A percentile compares a stretch with the other conserved stretches of the same genome.
Evolutionary conservation across 2,329 filamentous ascomycete genomes (phyloP).

Genomic region (Ilyonectria mors-panacis): DNA sequence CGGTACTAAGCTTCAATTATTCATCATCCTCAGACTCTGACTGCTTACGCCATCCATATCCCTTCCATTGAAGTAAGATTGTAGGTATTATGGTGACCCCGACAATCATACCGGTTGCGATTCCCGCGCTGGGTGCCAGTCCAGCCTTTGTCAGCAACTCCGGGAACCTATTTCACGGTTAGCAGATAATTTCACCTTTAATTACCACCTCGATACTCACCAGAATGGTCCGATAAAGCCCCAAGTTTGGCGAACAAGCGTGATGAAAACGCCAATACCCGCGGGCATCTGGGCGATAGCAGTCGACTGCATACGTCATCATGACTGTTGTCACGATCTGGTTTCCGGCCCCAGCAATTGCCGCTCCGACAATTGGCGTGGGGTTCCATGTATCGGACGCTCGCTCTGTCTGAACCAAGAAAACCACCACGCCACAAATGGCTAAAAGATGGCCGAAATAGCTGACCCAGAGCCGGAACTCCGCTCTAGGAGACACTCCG

Average conservation of each 20-base stretch:
- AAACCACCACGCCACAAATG: slow-evolving; percentile 68
- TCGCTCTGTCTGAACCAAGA: slow-evolving; percentile 65
- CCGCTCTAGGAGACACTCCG: slow-evolving; percentile 55
- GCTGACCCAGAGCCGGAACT: slow-evolving; percentile 70
- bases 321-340: slow-evolving; percentile 74
- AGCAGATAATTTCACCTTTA: neutral
- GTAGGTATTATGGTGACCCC: slow-evolving; percentile 23
- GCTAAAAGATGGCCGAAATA: slow-evolving; percentile 67
- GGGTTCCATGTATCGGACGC: slow-evolving; percentile 66
- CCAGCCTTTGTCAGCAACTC: slow-evolving; percentile 17
- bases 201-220: slow-evolving; percentile 23
- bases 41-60: slow-evolving; percentile 19
- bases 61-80: slow-evolving; percentile 29
- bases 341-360: slow-evolving; percentile 67
- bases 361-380: slow-evolving; percentile 69
- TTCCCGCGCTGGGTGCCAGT: slow-evolving; percentile 14
- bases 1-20: neutral
- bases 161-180: slow-evolving; percentile 16
- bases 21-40: slow-evolving; percentile 3
- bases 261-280: slow-evolving; percentile 72
- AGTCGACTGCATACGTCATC: slow-evolving; percentile 73
- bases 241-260: slow-evolving; percentile 68
- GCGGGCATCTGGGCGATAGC: slow-evolving; percentile 65
- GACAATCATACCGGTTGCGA: slow-evolving; percentile 24
- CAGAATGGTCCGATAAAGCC: slow-evolving; percentile 62